Conservation (phyloP, 1,284 basidiomycete genomes). For the Irpex sp. region DNA sequence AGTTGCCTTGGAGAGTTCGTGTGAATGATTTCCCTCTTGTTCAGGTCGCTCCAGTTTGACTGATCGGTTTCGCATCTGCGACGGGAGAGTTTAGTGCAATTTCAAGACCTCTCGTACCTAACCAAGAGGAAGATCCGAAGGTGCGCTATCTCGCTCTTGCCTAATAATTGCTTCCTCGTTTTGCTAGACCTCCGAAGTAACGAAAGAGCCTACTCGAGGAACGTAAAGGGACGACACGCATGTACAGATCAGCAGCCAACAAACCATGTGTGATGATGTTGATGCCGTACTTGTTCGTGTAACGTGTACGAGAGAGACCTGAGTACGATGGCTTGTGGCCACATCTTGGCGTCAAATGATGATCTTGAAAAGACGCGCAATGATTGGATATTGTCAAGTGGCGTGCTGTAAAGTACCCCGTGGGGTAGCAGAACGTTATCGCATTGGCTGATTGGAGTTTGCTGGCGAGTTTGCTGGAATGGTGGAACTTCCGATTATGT, state of each 20-base stretch:
- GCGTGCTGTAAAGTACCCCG: background rate
- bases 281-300: background rate
- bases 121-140: background rate
- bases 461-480: too few species aligned
- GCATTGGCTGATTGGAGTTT: too few species aligned
- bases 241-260: too few species aligned
- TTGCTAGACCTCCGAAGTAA: background rate
- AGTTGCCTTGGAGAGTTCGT: too few species aligned
- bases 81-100: too few species aligned
- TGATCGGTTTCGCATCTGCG: too few species aligned
- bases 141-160: background rate
- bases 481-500: too few species aligned
- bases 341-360: background rate
- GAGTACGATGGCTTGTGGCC: background rate
- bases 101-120: too few species aligned
- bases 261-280: background rate
- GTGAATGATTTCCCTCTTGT: too few species aligned
- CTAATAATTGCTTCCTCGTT: background rate
- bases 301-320: background rate
- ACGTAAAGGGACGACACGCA: background rate
- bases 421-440: background rate
- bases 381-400: background rate
- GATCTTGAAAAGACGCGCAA: background rate
- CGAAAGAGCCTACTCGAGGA: background rate
- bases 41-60: too few species aligned